Evolutionary conservation across 2,329 filamentous ascomycete species (phyloP), one percentile per base, ranked within the genome.

Genomic region (Fusarium neocosmosporiellum): DNA sequence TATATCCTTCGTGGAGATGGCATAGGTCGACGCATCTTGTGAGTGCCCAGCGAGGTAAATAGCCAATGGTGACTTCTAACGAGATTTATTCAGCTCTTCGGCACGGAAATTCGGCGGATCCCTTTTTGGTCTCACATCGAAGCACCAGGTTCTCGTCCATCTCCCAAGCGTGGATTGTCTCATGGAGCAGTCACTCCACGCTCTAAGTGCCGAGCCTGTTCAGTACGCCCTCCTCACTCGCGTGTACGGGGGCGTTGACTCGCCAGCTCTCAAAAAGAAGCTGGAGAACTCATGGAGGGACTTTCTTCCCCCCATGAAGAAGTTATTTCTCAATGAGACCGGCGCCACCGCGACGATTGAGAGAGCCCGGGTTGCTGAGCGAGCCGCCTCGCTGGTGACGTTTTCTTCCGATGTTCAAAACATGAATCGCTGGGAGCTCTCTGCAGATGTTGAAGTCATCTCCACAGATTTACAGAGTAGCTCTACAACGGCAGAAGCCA

Each of bases 361-460:
- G 20, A 68, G 27, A 5, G 73, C 71, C 5, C 13, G 48, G 22
- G 34, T 77, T n/a, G 64, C 39, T 1, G 59, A 65, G 18, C 72
- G 66, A 2, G 73, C 54, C 7, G 63, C 69, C 14, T 67, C 65
- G 5, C 48, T 77, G 14, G 57, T 77, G 9, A 70, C 66, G 0
- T 75, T 77, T 22, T 74, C 69, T 2, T 55, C 63, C 3, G 27
- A 69, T 10, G 7, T 9, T 24, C n/a, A 46, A 5, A 24, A 33
- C 1, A 68, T 75, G 74, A 61, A 63, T 5, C 66, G 59, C 9
- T 77, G 75, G 70, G 74, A 76, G 22, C 37, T 65, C 1, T 74
- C 72, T n/a, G 72, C 70, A 4, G 55, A 63, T 13, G 29, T 75
- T 3, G 33, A 36, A 0, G 43, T 68, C 2, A 6, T 72, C 5